These are phyloP conservation scores for Naganishia liquefaciens DNA, from an alignment of 1,284 basidiomycete genomes.

Conservation along the genomic window DNA sequence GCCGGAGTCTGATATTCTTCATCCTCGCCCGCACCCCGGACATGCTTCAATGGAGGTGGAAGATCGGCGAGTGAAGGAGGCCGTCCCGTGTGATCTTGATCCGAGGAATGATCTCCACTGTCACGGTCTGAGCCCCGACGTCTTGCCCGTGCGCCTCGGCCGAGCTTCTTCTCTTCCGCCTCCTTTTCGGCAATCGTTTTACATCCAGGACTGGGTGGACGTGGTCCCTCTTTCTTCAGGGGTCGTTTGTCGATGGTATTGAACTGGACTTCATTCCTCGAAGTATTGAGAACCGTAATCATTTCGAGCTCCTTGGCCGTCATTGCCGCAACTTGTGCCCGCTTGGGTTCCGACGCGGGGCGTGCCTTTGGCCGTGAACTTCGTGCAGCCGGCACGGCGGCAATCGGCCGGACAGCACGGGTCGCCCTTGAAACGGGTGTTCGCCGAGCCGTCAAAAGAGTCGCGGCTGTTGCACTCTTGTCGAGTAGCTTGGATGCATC, in stretches of 20 bases:
- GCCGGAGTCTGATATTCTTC: slow-evolving; percentile 73
- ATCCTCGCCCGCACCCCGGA: slow-evolving; percentile 72
- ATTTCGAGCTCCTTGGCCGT: slow-evolving; percentile 49
- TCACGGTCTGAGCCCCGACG: slow-evolving; percentile 50
- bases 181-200: slow-evolving; percentile 69
- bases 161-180: slow-evolving; percentile 66
- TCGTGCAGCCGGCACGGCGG: not conserved
- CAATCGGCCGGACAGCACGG: not conserved
- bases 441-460: not conserved
- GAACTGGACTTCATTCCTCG: slow-evolving; percentile 49
- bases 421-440: not conserved
- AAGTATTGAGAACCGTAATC: slow-evolving; percentile 47
- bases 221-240: slow-evolving; percentile 65
- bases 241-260: slow-evolving; percentile 56
- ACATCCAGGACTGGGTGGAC: slow-evolving; percentile 75
- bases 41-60: slow-evolving; percentile 48
- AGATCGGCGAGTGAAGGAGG: slow-evolving; percentile 14
- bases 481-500: too few species aligned
- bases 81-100: slow-evolving; percentile 27
- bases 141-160: slow-evolving; percentile 59
- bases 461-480: not conserved
- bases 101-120: slow-evolving; percentile 37
- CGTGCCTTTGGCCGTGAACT: slow-evolving; percentile 7
- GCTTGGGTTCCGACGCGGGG: slow-evolving; percentile 14
- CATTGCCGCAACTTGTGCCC: slow-evolving; percentile 10